Conservation (phyloP, 2,329 filamentous ascomycete species). For the Aureobasidium sp. region DNA sequence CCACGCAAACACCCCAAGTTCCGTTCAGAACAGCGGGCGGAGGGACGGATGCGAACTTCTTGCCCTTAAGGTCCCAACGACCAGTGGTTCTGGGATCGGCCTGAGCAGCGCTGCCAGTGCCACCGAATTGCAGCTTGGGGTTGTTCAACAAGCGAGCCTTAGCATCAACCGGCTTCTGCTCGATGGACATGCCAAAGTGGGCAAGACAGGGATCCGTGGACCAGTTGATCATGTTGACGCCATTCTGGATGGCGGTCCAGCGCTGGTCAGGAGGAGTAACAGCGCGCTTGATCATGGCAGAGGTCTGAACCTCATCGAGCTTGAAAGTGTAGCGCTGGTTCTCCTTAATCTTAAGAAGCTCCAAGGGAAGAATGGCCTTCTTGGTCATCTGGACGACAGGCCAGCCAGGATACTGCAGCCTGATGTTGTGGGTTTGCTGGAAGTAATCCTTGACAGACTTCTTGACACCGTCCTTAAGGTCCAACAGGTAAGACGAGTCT, state of each 20-base stretch:
- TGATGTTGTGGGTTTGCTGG: slow-evolving; percentile 43
- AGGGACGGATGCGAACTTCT: slow-evolving; percentile 62
- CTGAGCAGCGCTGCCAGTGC: slow-evolving; percentile 24
- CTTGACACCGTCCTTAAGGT: slow-evolving; percentile 33
- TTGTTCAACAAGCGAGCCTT: slow-evolving; percentile 64
- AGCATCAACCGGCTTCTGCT: slow-evolving; percentile 51
- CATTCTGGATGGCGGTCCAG: slow-evolving; percentile 59
- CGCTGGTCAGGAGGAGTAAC: slow-evolving; percentile 69
- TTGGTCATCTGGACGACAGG: slow-evolving; percentile 55
- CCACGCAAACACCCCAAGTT: slow-evolving; percentile 68
- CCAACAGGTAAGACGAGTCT: slow-evolving; percentile 39
- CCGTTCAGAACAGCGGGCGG: slow-evolving; percentile 33
- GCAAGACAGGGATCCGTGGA: slow-evolving; percentile 59
- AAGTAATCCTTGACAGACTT: slow-evolving; percentile 54
- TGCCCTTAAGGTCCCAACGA: slow-evolving; percentile 80
- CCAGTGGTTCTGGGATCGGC: slow-evolving; percentile 60
- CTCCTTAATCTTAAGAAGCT: slow-evolving; percentile 45
- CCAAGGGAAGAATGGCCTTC: slow-evolving; percentile 49
- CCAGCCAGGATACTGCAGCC: slow-evolving; percentile 40
- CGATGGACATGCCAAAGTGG: slow-evolving; percentile 68
- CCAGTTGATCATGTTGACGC: slow-evolving; percentile 63
- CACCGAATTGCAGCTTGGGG: slow-evolving; percentile 63
- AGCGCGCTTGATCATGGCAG: slow-evolving; percentile 87
- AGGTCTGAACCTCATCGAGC: slow-evolving; percentile 58
- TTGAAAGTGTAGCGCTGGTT: slow-evolving; percentile 55